Percentiles rank a stretch among this genome's conserved stretches.
Conservation (phyloP, 306 rosid species). For the Medicago truncatula region DNA sequence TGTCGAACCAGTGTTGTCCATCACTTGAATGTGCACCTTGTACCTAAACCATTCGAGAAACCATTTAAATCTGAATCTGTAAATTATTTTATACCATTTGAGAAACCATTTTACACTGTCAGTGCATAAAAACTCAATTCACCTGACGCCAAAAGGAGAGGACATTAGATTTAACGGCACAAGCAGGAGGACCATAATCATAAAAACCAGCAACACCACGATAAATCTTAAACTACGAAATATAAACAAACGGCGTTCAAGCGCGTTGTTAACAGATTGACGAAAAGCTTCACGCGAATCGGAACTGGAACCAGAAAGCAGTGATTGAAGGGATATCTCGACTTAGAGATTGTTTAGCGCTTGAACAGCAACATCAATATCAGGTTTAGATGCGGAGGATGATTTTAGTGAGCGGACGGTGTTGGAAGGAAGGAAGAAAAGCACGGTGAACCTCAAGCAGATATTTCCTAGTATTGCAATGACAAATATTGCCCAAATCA, state of each 20-base stretch:
- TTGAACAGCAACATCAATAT: constrained; percentile 71
- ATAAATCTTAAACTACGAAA: constrained; percentile 81
- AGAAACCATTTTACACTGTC: too few relatives aligned
- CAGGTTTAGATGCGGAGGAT: constrained; percentile 50
- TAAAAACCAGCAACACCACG: constrained; percentile 87
- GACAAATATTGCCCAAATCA: too few relatives aligned
- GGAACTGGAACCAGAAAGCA: constrained; percentile 45
- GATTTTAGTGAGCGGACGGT: constrained; percentile 70
- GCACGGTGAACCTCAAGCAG: too few relatives aligned
- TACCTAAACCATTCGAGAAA: too few relatives aligned
- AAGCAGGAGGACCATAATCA: constrained; percentile 90
- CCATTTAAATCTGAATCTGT: too few relatives aligned
- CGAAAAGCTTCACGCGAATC: constrained; percentile 76
- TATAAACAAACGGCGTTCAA: constrained; percentile 80
- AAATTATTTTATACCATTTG: too few relatives aligned
- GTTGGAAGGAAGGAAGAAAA: constrained; percentile 25
- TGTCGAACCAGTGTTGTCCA: too few relatives aligned
- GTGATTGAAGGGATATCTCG: constrained; percentile 60
- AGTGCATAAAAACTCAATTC: background rate
- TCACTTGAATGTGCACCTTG: too few relatives aligned
- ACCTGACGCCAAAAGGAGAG: constrained; percentile 91
- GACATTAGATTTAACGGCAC: constrained; percentile 82
- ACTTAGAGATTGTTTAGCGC: constrained; percentile 66
- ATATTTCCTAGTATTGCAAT: too few relatives aligned
- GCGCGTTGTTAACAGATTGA: constrained; percentile 69